Evolutionary conservation across 1,284 basidiomycete species (phyloP), one percentile per base, ranked within the genome.

Genomic region (Cryptococcus jaspeensis): DNA sequence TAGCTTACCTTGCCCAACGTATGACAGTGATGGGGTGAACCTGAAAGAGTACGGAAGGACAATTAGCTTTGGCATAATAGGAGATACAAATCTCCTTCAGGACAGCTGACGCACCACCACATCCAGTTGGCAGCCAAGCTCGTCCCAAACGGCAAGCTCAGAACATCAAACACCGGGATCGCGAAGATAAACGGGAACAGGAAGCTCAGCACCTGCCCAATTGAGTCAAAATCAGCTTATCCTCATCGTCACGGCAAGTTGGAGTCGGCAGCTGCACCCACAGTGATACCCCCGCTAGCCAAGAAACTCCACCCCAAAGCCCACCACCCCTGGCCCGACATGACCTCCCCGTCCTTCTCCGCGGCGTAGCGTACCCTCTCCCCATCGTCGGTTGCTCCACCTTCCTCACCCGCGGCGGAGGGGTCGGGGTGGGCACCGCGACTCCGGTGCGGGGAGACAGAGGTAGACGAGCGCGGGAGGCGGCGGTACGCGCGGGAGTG

Each of bases 141-240:
- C 8, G 74, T 71, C 0, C 73, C 72, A 67, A 94, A 86, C 0
- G 73, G 67, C 3, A 57, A 28, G 28, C 69, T 56, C 20, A 76
- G 47, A 32, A 84, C 80, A 53, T 96, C 93, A 70, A 98, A 97
- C 2, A 96, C 63, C 0, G 95, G 95, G 28, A 98, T 83, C 0
- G 90, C 84, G 71, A 94, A 97, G n/a, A 92, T 73, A 8, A 93
- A 85, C 0, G 94, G 94, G 67, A 94, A 89, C 70, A 94, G 83
- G 75, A 66, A 92, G 79, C 90, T 92, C 50, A 71, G 50, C 20
- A 82, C 66, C 79, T 81, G 61, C 0, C 1, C 32, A 13, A 12
- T 9, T 20, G 4, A 7, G 16, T 64, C 46, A 62, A 43, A 41
- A 15, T 47, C 25, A 25, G 38, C 32, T 28, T 25, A 13, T 32